Conservation (phyloP, 192 early-diverging fungal species). For the Entophlyctis helioformis region DNA sequence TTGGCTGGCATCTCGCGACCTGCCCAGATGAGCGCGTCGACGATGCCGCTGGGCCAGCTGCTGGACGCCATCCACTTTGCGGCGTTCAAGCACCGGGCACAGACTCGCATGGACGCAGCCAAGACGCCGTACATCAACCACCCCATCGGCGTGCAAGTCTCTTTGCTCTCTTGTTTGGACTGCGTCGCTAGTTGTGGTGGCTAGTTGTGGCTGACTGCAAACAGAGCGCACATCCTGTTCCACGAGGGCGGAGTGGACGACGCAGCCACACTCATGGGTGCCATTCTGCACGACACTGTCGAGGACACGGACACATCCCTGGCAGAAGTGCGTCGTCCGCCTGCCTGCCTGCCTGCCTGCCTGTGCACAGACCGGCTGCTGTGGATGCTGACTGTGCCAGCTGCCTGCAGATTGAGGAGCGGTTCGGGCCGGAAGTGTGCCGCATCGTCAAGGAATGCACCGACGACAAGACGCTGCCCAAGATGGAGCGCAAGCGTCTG, state of each 20-base stretch:
- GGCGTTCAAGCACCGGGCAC: constrained; percentile 34
- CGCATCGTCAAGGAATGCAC: constrained; percentile 43
- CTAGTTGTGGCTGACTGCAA: constrained; percentile 2
- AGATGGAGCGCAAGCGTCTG: constrained; percentile 34
- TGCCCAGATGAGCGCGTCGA: too few species aligned
- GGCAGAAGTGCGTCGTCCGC: constrained; percentile 24
- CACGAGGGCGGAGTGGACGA: constrained; percentile 37
- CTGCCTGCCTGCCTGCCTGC: neutral
- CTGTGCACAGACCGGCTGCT: too few species aligned
- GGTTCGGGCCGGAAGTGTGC: constrained; percentile 36
- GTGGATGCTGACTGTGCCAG: too few species aligned
- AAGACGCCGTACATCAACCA: constrained; percentile 54
- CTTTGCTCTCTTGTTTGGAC: too few species aligned
- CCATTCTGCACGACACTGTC: constrained; percentile 55
- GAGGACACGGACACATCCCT: constrained; percentile 55
- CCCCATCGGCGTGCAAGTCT: constrained; percentile 37
- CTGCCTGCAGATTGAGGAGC: constrained; percentile 14
- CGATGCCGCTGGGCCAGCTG: constrained; percentile 2
- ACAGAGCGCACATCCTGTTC: constrained; percentile 18
- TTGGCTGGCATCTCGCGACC: too few species aligned
- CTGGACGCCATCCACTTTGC: constrained; percentile 35
- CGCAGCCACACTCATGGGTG: constrained; percentile 30
- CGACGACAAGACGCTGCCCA: constrained; percentile 42
- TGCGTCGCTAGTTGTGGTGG: too few species aligned
- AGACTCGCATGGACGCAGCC: constrained; percentile 39